Evolutionary conservation across 805 yeast genomes (phyloP).

Genomic region (Ogataea glucozyma): DNA sequence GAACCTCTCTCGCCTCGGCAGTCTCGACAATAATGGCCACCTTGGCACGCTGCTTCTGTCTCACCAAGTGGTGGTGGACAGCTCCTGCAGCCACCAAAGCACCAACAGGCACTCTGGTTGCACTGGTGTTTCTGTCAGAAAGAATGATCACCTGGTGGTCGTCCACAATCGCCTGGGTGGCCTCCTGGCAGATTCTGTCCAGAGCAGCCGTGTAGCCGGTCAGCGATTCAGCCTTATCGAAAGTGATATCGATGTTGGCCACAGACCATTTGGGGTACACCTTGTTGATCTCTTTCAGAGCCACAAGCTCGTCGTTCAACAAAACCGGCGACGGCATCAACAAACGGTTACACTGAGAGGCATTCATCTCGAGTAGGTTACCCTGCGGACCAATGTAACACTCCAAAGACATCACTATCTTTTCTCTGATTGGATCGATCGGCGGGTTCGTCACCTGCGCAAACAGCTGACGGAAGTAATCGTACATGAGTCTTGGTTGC

Average conservation of each 20-base stretch:
- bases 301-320: constrained; percentile 68
- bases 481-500: constrained; percentile 87
- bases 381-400: constrained; percentile 99
- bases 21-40: constrained; percentile 91
- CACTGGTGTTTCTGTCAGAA: constrained; percentile 65
- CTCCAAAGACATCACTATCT: constrained; percentile 94
- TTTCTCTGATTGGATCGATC: constrained; percentile 96
- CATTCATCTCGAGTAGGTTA: constrained; percentile 87
- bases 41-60: constrained; percentile 93
- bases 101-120: constrained; percentile 74
- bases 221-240: constrained; percentile 77
- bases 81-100: constrained; percentile 95
- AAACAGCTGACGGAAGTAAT: constrained; percentile 92
- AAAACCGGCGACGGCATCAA: constrained; percentile 81
- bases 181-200: constrained; percentile 84
- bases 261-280: constrained; percentile 88
- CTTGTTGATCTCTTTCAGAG: constrained; percentile 67
- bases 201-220: constrained; percentile 82
- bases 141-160: constrained; percentile 74
- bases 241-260: constrained; percentile 83
- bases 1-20: constrained; percentile 97
- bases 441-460: constrained; percentile 99
- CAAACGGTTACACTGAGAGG: constrained; percentile 88
- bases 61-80: constrained; percentile 92
- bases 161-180: constrained; percentile 79